A percentile compares a stretch with the other conserved stretches of the same genome.
Conservation (phyloP, 1,284 basidiomycete species). For the Veloboletus limbatus region DNA sequence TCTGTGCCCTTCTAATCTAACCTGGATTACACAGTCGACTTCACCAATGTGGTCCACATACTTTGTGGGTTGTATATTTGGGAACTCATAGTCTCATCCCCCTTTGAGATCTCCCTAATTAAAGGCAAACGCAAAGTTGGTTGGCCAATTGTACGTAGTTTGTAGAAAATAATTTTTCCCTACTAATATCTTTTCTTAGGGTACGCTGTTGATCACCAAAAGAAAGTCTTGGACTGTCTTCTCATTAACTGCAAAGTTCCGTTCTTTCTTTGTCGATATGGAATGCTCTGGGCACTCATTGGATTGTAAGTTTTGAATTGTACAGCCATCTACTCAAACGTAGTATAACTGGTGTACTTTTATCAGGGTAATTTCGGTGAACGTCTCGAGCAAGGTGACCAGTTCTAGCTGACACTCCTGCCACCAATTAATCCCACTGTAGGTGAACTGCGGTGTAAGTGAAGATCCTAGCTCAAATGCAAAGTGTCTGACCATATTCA, state of each 20-base stretch:
- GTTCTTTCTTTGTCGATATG: slow-evolving; percentile 69
- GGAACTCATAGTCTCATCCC: slow-evolving; percentile 61
- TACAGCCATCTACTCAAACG: not conserved
- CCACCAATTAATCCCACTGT: slow-evolving; percentile 1
- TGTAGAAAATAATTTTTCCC: not conserved
- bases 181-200: slow-evolving; percentile 14
- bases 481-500: slow-evolving; percentile 24
- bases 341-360: not conserved
- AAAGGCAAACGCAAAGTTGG: slow-evolving; percentile 52
- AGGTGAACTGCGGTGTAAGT: slow-evolving; percentile 64
- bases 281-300: slow-evolving; percentile 58
- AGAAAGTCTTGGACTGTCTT: not conserved
- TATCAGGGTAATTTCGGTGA: slow-evolving; percentile 54
- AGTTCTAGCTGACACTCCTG: not conserved
- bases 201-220: slow-evolving; percentile 13
- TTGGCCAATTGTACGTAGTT: slow-evolving; percentile 56
- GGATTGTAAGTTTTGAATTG: slow-evolving; percentile 46
- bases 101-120: slow-evolving; percentile 65
- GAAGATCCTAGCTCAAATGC: slow-evolving; percentile 1
- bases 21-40: slow-evolving; percentile 42
- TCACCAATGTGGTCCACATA: slow-evolving; percentile 55
- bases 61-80: slow-evolving; percentile 64
- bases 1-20: slow-evolving; percentile 1
- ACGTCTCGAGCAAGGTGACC: slow-evolving; percentile 41
- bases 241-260: slow-evolving; percentile 43